Evolutionary conservation across 2,329 filamentous ascomycete species (phyloP).

Genomic region (Thermoascus crustaceus): DNA sequence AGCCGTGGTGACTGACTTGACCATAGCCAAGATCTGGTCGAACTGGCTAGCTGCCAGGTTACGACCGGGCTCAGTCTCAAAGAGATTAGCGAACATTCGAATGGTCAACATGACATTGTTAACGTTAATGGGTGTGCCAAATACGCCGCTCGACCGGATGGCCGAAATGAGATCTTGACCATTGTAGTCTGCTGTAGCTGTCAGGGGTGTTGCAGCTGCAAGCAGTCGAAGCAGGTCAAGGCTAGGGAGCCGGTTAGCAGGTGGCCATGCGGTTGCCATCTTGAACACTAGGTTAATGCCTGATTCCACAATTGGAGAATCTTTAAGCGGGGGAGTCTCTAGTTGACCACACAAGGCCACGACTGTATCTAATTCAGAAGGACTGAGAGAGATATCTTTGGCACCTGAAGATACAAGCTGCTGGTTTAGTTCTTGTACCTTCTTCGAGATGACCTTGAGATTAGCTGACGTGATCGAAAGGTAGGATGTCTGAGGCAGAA

Average conservation of each 20-base stretch:
- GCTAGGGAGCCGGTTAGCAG: slow-evolving; percentile 68
- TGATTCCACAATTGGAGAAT: slow-evolving; percentile 42
- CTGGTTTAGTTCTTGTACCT: slow-evolving; percentile 63
- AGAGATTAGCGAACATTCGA: slow-evolving; percentile 75
- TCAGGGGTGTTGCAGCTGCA: slow-evolving; percentile 56
- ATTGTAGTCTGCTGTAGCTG: slow-evolving; percentile 53
- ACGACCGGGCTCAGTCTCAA: slow-evolving; percentile 65
- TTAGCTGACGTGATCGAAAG: slow-evolving; percentile 70
- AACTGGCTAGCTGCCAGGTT: slow-evolving; percentile 52
- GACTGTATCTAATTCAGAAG: slow-evolving; percentile 59
- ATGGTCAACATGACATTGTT: slow-evolving; percentile 86
- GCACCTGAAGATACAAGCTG: slow-evolving; percentile 60
- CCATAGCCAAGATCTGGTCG: slow-evolving; percentile 52
- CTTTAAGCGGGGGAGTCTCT: slow-evolving; percentile 39
- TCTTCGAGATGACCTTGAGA: slow-evolving; percentile 61
- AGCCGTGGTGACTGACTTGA: slow-evolving; percentile 55
- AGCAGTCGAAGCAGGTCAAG: slow-evolving; percentile 83
- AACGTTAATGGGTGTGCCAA: slow-evolving; percentile 54
- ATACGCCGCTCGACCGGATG: slow-evolving; percentile 51
- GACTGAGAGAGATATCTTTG: slow-evolving; percentile 67
- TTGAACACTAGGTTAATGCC: slow-evolving; percentile 60
- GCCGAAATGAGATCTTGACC: slow-evolving; percentile 51
- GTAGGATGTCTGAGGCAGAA: slow-evolving; percentile 72
- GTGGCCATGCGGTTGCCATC: slow-evolving; percentile 71
- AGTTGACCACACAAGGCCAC: slow-evolving; percentile 55